Percentiles rank a stretch among this genome's conserved stretches.
phyloP scores from a whole-genome alignment of 31 red algal genomes.

The Odonthalia washingtoniensis region DNA sequence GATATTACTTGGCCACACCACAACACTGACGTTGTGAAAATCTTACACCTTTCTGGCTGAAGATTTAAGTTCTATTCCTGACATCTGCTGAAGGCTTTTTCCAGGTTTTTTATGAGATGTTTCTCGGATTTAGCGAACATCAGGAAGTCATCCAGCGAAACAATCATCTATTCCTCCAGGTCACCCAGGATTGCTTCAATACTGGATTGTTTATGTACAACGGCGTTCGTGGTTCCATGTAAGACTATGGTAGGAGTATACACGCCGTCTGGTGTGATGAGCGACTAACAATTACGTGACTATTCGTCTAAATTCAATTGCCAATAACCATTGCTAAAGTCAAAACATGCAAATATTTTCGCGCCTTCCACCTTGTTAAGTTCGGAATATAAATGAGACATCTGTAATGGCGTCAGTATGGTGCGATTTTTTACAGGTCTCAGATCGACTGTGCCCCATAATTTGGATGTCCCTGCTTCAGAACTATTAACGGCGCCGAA shows the following conservation, averaged over 20 bases:
- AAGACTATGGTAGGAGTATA: not conserved
- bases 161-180: not conserved
- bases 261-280: not conserved
- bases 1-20: not conserved
- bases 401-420: no score
- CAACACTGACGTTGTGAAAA: not conserved
- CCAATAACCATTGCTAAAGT: not conserved
- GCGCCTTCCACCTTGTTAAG: no score
- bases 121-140: not conserved
- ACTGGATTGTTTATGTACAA: not conserved
- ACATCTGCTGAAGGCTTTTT: not conserved
- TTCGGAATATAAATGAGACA: no score
- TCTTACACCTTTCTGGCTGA: not conserved
- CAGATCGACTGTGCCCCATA: no score
- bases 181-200: not conserved
- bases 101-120: not conserved
- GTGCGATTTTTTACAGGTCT: no score
- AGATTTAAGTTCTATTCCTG: not conserved
- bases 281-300: not conserved
- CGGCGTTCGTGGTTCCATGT: constrained; percentile 11
- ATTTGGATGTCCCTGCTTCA: no score
- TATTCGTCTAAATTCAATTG: not conserved
- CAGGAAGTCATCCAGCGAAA: not conserved
- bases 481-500: no score
- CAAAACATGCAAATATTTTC: not conserved